Base-by-base conservation (phyloP, 2,329 filamentous ascomycete species). In the Clathrospora elynae region DNA sequence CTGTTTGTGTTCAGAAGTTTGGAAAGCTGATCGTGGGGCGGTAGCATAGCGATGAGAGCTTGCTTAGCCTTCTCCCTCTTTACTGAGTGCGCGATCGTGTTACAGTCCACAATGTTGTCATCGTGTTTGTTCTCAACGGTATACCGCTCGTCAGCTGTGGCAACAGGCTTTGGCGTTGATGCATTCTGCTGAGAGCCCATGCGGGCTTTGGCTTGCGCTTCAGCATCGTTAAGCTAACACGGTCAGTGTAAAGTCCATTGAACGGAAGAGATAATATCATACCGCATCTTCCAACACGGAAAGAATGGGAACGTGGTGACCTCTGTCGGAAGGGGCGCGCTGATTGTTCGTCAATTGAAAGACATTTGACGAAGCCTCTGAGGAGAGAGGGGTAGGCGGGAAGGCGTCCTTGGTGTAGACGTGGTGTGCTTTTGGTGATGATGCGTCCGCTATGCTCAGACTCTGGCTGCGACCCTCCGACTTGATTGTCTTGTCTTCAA, bases 231-330 rank as follows among this genome's bases (percentile, higher is more conserved):
- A 37, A 70, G 61, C 66, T 68, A 36, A 12, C 7, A 23, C 2
- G 2, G 29, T 66, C 12, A 63, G 59, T 34, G 47, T 43, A 24
- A n/a, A 17, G 12, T 16, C 12, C 17, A n/a, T 19, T 6, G 19
- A 23, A 32, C 6, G 11, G n/a, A 14, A 19, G 19, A 8, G 3
- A 10, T n/a, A 33, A 10, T 7, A 18, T 59, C 64, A 28, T 64
- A 69, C 67, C 35, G 68, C 67, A 51, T 72, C 68, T 44, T 72
- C 66, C 30, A 72, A 65, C 8, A 68, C 59, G 8, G 69, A 70
- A 7, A 72, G 49, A 16, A 72, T 63, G 5, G 70, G 68, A 22
- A 69, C 55, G 41, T 69, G 63, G 30, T 69, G 64, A 10, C 64
- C 65, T 16, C 59, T 49, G 13, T 62, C 59, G 5, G 53, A 53